Percentiles rank a stretch among this genome's conserved stretches.
phyloP scores from a whole-genome alignment of 2,329 filamentous ascomycete genomes.

The Nigrospora oryzae region DNA sequence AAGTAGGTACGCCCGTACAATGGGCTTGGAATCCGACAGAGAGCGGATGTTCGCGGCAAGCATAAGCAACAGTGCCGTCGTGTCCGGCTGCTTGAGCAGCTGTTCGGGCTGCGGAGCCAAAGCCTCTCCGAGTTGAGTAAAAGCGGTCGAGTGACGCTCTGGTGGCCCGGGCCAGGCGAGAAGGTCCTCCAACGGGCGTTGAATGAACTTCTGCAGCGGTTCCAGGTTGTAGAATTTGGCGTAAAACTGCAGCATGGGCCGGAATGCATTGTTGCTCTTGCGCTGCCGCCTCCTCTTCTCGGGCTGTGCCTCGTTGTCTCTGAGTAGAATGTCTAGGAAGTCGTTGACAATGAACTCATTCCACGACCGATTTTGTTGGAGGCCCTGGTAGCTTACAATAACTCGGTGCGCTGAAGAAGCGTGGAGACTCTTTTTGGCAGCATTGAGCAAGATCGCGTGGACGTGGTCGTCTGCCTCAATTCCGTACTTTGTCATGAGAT shows the following conservation, averaged over 20 bases:
- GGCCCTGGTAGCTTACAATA: conserved; percentile 36
- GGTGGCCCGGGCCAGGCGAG: conserved; percentile 1
- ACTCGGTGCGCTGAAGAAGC: conserved; percentile 44
- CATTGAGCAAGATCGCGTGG: conserved; percentile 61
- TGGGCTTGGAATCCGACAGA: conserved; percentile 13
- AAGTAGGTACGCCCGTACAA: conserved; percentile 35
- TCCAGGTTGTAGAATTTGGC: conserved; percentile 35
- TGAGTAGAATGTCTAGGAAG: conserved; percentile 42
- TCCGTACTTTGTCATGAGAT: conserved; percentile 50
- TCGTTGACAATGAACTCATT: conserved; percentile 41
- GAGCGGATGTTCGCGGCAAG: conserved; percentile 15
- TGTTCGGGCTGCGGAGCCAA: conserved; percentile 11
- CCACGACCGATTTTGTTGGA: conserved; percentile 31
- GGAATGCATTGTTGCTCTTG: conserved; percentile 30
- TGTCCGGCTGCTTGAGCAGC: conserved; percentile 16
- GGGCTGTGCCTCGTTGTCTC: conserved; percentile 27
- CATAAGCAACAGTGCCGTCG: conserved; percentile 16
- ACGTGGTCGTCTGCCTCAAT: conserved; percentile 58
- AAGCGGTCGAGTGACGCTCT: conserved; percentile 6
- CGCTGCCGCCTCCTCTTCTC: conserved; percentile 18
- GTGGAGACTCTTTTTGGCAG: conserved; percentile 53
- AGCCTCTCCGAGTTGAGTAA: conserved; percentile 7
- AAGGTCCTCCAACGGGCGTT: conserved; percentile 15
- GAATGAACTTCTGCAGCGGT: conserved; percentile 30
- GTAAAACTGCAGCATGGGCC: conserved; percentile 39